Conservation (phyloP, 306 rosid species). For the Luffa acutangula region DNA sequence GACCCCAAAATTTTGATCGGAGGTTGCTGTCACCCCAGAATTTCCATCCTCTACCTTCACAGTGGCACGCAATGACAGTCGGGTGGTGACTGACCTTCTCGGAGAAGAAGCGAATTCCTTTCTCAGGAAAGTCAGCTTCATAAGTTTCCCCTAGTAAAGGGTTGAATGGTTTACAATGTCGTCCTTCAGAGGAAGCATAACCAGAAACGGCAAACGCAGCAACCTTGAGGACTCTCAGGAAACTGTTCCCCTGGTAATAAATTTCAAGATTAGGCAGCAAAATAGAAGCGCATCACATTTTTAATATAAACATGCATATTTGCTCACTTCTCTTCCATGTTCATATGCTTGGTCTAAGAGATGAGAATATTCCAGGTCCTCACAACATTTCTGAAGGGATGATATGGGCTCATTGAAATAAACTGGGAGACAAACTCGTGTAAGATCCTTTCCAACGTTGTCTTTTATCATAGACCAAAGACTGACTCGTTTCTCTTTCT, state of each 20-base stretch:
- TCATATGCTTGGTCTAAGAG: slow-evolving; percentile 87
- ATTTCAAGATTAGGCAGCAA: slow-evolving; percentile 3
- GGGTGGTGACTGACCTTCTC: slow-evolving; percentile 99
- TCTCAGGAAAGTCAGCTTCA: slow-evolving; percentile 89
- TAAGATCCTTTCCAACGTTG: slow-evolving; percentile 95
- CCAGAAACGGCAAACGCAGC: slow-evolving; percentile 98
- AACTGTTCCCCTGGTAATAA: slow-evolving; percentile 68
- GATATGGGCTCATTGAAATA: slow-evolving; percentile 96
- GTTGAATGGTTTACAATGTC: slow-evolving; percentile 95
- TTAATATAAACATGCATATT: not conserved
- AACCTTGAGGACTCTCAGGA: slow-evolving; percentile 70
- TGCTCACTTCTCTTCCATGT: slow-evolving; percentile 65
- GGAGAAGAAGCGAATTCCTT: slow-evolving; percentile 90
- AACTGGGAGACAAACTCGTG: slow-evolving; percentile 95
- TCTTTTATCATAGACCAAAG: slow-evolving; percentile 98
- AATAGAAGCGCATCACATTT: not conserved
- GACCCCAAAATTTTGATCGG: slow-evolving; percentile 92
- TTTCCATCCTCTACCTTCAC: slow-evolving; percentile 98
- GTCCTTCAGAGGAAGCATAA: slow-evolving; percentile 93
- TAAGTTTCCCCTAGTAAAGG: slow-evolving; percentile 98
- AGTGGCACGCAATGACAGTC: slow-evolving; percentile 91
- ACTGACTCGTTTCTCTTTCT: slow-evolving; percentile 95
- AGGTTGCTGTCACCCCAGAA: slow-evolving; percentile 96
- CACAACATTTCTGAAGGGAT: slow-evolving; percentile 93
- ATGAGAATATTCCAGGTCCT: slow-evolving; percentile 88